phyloP scores from a whole-genome alignment of 192 early-diverging fungal species.

The Fimicolochytrium jonesii region DNA sequence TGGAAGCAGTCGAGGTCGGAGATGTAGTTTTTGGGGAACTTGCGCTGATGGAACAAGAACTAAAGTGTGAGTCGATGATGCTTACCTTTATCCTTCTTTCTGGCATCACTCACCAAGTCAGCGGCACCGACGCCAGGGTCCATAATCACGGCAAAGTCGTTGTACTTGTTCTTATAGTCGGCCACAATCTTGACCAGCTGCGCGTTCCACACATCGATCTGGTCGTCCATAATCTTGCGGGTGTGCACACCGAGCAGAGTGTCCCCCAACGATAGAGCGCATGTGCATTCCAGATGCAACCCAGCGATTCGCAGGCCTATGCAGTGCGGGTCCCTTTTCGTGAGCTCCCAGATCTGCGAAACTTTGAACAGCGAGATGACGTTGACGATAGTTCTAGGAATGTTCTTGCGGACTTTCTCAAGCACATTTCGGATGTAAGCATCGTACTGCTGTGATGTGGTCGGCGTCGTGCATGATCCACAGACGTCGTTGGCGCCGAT shows the following conservation, averaged over 20 bases:
- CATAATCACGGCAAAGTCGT: slow-evolving; percentile 14
- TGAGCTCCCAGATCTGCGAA: background rate
- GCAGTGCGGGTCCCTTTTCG: background rate
- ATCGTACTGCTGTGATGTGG: background rate
- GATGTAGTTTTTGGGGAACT: slow-evolving; percentile 1
- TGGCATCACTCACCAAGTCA: slow-evolving; percentile 3
- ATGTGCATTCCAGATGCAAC: background rate
- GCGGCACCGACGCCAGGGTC: background rate
- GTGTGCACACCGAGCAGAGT: background rate
- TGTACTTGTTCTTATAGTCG: slow-evolving; percentile 14
- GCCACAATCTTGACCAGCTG: slow-evolving; percentile 1
- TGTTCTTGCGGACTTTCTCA: background rate
- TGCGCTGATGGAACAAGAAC: background rate
- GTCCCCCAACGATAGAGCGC: slow-evolving; percentile 1
- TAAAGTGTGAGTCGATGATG: background rate
- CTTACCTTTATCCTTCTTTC: too few species aligned
- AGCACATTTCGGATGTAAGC: background rate
- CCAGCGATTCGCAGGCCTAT: background rate
- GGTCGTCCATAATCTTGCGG: slow-evolving; percentile 10
- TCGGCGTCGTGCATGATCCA: background rate
- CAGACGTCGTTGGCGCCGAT: slow-evolving; percentile 12
- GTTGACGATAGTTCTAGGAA: background rate
- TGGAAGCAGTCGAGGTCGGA: slow-evolving; percentile 22
- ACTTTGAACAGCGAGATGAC: slow-evolving; percentile 21
- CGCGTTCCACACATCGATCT: slow-evolving; percentile 9